Conservation (phyloP, 345 rosid genomes). For the Anastatica hierochuntica region DNA sequence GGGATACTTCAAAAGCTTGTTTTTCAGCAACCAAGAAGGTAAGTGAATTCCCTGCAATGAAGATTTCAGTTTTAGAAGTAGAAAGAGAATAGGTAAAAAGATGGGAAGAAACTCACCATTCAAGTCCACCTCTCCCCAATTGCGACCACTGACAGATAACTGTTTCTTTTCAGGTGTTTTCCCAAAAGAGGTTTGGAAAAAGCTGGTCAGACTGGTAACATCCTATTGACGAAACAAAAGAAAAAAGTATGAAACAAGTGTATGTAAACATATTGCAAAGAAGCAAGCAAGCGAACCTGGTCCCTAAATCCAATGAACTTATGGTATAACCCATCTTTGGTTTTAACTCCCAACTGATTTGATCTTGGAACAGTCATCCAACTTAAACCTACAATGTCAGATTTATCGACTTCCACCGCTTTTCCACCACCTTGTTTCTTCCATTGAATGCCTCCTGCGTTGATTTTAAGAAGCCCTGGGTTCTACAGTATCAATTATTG, state of each 20-base stretch:
- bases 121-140: conserved; percentile 95
- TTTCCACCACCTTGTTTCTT: conserved; percentile 98
- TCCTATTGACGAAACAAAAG: conserved; percentile 42
- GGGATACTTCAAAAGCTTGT: conserved; percentile 91
- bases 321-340: conserved; percentile 72
- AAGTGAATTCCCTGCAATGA: conserved; percentile 64
- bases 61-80: not conserved
- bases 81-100: not conserved
- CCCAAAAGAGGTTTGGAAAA: conserved; percentile 66
- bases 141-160: conserved; percentile 86
- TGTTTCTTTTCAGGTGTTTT: conserved; percentile 76
- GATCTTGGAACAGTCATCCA: conserved; percentile 92
- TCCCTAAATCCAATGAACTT: conserved; percentile 89
- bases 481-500: conserved; percentile 41
- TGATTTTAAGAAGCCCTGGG: conserved; percentile 70
- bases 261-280: not conserved
- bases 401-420: conserved; percentile 82
- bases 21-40: conserved; percentile 66
- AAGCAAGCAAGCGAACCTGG: conserved; percentile 39
- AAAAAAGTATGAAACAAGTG: too few relatives aligned
- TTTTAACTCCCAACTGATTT: conserved; percentile 69
- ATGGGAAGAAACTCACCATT: conserved; percentile 60
- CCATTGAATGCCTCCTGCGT: conserved; percentile 76
- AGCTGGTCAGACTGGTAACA: conserved; percentile 53
- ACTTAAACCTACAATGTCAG: conserved; percentile 56